Evolutionary conservation across 257 asterid species (phyloP).

Genomic region (Haberlea rhodopensis): DNA sequence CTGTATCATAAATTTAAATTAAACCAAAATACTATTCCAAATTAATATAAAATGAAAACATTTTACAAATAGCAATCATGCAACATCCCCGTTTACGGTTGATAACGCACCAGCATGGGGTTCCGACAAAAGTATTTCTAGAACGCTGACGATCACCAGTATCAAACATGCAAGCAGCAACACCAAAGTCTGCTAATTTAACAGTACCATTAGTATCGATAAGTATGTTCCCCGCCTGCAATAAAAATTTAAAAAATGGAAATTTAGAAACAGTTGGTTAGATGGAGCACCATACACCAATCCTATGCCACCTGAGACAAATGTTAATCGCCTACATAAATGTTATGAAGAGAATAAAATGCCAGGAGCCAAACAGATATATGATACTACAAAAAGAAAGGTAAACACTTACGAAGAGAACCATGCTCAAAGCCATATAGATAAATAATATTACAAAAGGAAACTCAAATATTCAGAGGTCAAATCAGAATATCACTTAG

Average conservation of each 20-base stretch:
- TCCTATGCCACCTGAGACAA: constrained; percentile 18
- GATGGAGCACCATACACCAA: constrained; percentile 24
- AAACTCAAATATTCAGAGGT: constrained; percentile 20
- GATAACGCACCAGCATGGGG: constrained; percentile 88
- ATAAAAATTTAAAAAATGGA: constrained; percentile 16
- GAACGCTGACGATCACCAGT: constrained; percentile 97
- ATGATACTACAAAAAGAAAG: constrained; percentile 15
- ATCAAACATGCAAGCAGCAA: constrained; percentile 95
- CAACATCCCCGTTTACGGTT: constrained; percentile 15
- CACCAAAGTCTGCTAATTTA: constrained; percentile 98
- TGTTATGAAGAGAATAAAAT: constrained; percentile 14
- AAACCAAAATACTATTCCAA: constrained; percentile 16
- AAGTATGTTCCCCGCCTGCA: constrained; percentile 95
- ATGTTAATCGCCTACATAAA: constrained; percentile 2
- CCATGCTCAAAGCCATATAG: constrained; percentile 4
- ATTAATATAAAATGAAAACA: constrained; percentile 6
- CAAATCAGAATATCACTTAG: constrained; percentile 14
- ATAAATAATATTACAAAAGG: constrained; percentile 16
- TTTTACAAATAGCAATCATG: constrained; percentile 1
- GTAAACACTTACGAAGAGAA: constrained; percentile 1
- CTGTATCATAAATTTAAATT: constrained; percentile 37
- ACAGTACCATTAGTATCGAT: constrained; percentile 75
- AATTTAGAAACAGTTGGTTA: constrained; percentile 9
- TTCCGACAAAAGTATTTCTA: constrained; percentile 97
- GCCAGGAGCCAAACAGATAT: constrained; percentile 4